Percentiles rank a stretch among this genome's conserved stretches.
These are phyloP conservation scores for Conoideocrella luteorostrata DNA, from an alignment of 2,329 filamentous ascomycete species.

Conservation along the genomic window DNA sequence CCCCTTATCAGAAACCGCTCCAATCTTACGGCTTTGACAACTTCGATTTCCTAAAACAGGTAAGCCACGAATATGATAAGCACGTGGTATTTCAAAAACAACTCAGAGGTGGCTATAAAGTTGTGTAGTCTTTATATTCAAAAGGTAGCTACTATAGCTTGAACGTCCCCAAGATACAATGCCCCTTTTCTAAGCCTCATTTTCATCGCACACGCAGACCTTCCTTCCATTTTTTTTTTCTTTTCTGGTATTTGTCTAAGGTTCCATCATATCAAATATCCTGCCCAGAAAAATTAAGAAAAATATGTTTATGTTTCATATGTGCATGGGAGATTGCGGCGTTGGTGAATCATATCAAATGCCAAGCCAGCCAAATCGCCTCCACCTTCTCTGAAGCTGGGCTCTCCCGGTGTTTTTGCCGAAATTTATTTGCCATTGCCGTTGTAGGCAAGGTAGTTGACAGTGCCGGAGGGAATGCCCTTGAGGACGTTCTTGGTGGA, in stretches of 20 bases:
- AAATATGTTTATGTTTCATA: background rate
- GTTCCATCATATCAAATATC: background rate
- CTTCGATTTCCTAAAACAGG: conserved; percentile 18
- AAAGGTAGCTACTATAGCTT: background rate
- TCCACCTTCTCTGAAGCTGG: background rate
- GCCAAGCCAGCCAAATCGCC: background rate
- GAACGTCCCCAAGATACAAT: background rate
- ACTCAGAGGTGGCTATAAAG: conserved; percentile 29
- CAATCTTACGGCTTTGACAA: conserved; percentile 28
- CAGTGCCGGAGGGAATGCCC: conserved; percentile 15
- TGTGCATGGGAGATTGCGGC: background rate
- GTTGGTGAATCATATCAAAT: background rate
- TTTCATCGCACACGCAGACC: background rate
- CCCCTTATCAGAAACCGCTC: conserved; percentile 16
- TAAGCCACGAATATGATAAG: conserved; percentile 26
- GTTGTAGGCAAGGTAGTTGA: conserved; percentile 21
- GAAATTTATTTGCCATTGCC: conserved; percentile 9
- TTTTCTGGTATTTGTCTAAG: no score
- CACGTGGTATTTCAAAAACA: conserved; percentile 24
- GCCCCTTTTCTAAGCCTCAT: background rate
- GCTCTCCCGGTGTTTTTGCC: background rate
- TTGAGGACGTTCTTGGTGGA: conserved; percentile 17
- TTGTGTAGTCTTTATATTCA: background rate
- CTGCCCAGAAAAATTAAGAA: background rate
- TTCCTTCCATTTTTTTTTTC: no score